phyloP scores from a whole-genome alignment of 495 filamentous ascomycete species.

The Pseudotulostoma volvatum region DNA sequence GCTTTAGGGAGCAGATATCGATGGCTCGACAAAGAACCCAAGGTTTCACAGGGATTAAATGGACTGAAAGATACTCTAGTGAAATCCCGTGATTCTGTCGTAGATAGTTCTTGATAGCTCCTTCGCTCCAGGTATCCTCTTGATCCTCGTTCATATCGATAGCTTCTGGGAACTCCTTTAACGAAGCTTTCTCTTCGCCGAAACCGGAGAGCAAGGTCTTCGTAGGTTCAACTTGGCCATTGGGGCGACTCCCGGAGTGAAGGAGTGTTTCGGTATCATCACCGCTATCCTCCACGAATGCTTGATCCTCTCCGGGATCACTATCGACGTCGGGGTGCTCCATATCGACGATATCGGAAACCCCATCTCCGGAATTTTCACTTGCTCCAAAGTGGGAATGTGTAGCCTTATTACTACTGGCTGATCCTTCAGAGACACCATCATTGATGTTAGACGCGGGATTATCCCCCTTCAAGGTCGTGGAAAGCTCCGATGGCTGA shows the following conservation, averaged over 20 bases:
- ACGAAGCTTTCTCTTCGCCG: not conserved
- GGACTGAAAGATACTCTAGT: constrained; percentile 34
- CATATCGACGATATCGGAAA: constrained; percentile 11
- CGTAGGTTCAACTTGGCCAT: not conserved
- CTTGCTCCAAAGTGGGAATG: not conserved
- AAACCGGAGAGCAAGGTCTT: not conserved
- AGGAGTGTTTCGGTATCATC: not conserved
- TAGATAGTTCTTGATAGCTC: constrained; percentile 32
- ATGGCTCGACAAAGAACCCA: constrained; percentile 33
- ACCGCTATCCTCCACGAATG: constrained; percentile 12
- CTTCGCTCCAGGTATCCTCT: constrained; percentile 2
- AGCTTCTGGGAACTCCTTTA: not conserved
- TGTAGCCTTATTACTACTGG: not conserved
- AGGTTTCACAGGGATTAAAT: constrained; percentile 40
- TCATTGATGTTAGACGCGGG: not conserved
- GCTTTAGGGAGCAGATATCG: constrained; percentile 33
- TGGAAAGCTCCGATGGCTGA: not conserved
- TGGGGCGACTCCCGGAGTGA: not conserved
- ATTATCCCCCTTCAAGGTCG: not conserved
- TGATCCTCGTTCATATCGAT: not conserved
- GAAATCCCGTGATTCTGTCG: constrained; percentile 36
- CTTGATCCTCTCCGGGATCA: constrained; percentile 13
- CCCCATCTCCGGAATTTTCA: not conserved
- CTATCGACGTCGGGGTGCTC: constrained; percentile 15
- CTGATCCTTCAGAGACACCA: not conserved